A percentile compares a stretch with the other conserved stretches of the same genome.
Conservation (phyloP, 257 asterid species). For the Primulina huaijiensis region DNA sequence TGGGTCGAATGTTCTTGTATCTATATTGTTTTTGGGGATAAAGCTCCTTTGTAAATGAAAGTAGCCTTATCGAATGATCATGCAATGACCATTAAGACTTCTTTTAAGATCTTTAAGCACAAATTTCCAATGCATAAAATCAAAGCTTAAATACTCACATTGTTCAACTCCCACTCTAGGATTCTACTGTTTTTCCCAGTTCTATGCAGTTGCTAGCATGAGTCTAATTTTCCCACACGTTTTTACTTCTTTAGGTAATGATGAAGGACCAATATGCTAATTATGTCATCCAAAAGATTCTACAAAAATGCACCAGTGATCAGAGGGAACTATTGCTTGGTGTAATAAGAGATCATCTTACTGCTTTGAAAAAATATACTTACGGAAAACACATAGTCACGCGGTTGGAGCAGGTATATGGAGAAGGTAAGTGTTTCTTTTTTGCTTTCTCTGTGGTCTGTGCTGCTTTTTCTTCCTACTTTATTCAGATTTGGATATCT, state of each 20-base stretch:
- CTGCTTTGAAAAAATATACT: constrained; percentile 44
- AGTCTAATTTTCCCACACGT: constrained; percentile 11
- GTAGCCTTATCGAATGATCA: background rate
- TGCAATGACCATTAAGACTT: background rate
- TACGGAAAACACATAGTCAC: constrained; percentile 48
- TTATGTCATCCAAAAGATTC: constrained; percentile 49
- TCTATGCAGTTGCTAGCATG: background rate
- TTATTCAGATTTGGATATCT: background rate
- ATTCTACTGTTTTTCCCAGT: background rate
- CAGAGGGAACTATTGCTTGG: constrained; percentile 42
- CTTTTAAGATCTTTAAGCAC: background rate
- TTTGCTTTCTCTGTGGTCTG: background rate
- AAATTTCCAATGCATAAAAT: background rate
- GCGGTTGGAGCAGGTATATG: constrained; percentile 42
- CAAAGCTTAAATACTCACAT: background rate
- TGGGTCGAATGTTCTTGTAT: background rate
- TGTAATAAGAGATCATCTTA: constrained; percentile 35
- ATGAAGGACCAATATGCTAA: constrained; percentile 58
- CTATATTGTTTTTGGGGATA: no score
- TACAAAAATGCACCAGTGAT: constrained; percentile 35
- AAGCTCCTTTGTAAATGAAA: background rate
- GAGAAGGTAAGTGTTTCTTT: constrained; percentile 30
- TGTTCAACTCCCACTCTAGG: background rate
- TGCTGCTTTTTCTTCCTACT: background rate
- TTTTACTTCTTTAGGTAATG: constrained; percentile 34